Percentiles rank a stretch among this genome's conserved stretches.
Evolutionary conservation across 2,329 filamentous ascomycete species (phyloP).

Genomic region (Botrytis squamosa): DNA sequence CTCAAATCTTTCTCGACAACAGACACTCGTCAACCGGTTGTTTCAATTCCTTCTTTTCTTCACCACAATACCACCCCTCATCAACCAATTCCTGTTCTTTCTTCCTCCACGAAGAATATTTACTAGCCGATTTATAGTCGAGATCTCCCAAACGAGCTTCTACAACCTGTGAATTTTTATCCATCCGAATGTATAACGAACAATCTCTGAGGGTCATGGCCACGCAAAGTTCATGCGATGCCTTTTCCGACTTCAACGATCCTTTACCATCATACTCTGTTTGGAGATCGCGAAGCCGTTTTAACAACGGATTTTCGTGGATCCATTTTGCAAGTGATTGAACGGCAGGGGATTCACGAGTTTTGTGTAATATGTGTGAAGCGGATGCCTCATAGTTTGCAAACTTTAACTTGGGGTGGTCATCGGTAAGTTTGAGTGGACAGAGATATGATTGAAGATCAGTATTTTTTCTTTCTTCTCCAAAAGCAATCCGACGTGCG

Average conservation of each 20-base stretch:
- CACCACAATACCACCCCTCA: constrained; percentile 64
- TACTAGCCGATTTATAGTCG: constrained; percentile 70
- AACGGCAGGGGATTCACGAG: not conserved
- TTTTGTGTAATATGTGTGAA: constrained; percentile 36
- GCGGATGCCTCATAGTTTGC: constrained; percentile 35
- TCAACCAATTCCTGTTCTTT: constrained; percentile 62
- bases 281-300: constrained; percentile 46
- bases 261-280: constrained; percentile 38
- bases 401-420: constrained; percentile 47
- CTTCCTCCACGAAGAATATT: constrained; percentile 66
- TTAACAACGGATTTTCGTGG: constrained; percentile 30
- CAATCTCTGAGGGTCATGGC: constrained; percentile 83
- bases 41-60: constrained; percentile 33
- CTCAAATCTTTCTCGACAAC: not conserved
- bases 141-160: constrained; percentile 70
- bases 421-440: constrained; percentile 61
- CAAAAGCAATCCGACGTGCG: constrained; percentile 39
- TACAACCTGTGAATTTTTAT: constrained; percentile 38
- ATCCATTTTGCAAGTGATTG: constrained; percentile 42
- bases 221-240: constrained; percentile 52
- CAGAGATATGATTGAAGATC: constrained; percentile 47
- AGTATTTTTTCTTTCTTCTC: constrained; percentile 42
- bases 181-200: constrained; percentile 68
- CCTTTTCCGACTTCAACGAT: constrained; percentile 38
- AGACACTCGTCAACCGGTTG: constrained; percentile 23